Evolutionary conservation across 2,329 filamentous ascomycete genomes (phyloP), one percentile per base, ranked within the genome.

Genomic region (Remersonia thermophila): DNA sequence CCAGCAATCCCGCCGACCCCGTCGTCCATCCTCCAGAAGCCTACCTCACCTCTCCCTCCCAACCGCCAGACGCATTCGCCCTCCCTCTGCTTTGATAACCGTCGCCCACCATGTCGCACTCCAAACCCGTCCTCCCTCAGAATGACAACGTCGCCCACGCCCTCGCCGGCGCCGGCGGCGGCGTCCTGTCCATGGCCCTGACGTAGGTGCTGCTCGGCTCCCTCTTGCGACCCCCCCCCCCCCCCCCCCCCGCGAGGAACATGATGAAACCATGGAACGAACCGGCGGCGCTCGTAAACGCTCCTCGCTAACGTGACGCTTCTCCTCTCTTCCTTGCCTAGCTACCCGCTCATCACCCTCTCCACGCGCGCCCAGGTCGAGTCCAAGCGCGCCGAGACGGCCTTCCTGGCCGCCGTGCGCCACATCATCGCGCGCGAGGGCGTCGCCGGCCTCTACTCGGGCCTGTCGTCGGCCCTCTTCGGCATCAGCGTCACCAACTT

Each of bases 401-500:
- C 81, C 41, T 91, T 91, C 51, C 69, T 86, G 50, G 75, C 84
- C 47, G 86, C 91, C 23, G 78, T 91, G 42, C 77, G 78, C 50
- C 77, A 78, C 51, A 96, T 98, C 56, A 72, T 98, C 45, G 81
- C 87, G 50, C 83, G 91, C 50, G 91, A 98, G 62, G 91, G 91
- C 51, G 65, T 95, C 38, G 66, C 74, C 2, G 91, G 91, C 23
- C 76, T 98, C 26, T 98, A 96, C 58, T 79, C 91, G 6, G 91
- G 91, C 29, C 75, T 98, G 41, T 85, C 93, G 59, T 93, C 83
- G 44, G 91, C 91, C 35, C 70, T 98, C 31, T 95, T 98, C 60
- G 91, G 91, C 58, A 96, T 98, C 66, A 91, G 83, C 60, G 80
- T 98, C 50, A 98, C 91, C 51, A 98, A 98, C 68, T 98, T 98